Evolutionary conservation across 768 basidiomycete genomes (phyloP), one percentile per base, ranked within the genome.

Genomic region (Udeniomyces megalosporus): DNA sequence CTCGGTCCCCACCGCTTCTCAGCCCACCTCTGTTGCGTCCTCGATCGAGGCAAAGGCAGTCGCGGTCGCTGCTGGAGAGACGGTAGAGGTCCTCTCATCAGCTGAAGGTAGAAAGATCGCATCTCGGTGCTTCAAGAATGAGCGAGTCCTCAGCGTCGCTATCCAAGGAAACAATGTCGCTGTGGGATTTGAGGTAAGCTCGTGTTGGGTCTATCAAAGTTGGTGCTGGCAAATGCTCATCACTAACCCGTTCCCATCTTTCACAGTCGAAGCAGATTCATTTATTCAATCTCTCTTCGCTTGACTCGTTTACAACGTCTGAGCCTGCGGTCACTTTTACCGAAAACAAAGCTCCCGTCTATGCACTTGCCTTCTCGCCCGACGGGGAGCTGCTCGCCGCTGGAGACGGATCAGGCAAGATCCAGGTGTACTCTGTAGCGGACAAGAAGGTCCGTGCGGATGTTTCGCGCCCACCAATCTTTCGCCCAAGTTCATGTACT

Each of bases 351-450:
- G 85, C 83, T 15, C 75, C 80, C 7, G 76, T 96, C 22, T 83
- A 83, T 46, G 82, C 82, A 0, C 72, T 96, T 6, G 80, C 86
- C 0, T 85, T 95, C 74, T 86, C 88, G 0, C 81, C 83, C 0
- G 83, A 93, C 71, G 86, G 85, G 0, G 76, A 74, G 24, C 74
- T 82, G 42, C 77, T 97, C 12, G 88, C 85, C 58, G 79, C 84
- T 6, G 93, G 92, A 51, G 90, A 96, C 74, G 90, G 92, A 68
- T 80, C 78, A 34, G 92, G 92, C 24, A 85, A 85, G 72, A 81
- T 96, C 60, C 75, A 84, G 24, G 77, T 95, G 20, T 88, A 84
- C 72, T 82, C 88, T 67, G 81, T 82, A 12, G 74, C 76, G 57
- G 79, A 84, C 70, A 79, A 80, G 66, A 81, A 81, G 77, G 84